Base-by-base conservation (phyloP, 2,329 filamentous ascomycete genomes). In the Beauveria brongniartii region DNA sequence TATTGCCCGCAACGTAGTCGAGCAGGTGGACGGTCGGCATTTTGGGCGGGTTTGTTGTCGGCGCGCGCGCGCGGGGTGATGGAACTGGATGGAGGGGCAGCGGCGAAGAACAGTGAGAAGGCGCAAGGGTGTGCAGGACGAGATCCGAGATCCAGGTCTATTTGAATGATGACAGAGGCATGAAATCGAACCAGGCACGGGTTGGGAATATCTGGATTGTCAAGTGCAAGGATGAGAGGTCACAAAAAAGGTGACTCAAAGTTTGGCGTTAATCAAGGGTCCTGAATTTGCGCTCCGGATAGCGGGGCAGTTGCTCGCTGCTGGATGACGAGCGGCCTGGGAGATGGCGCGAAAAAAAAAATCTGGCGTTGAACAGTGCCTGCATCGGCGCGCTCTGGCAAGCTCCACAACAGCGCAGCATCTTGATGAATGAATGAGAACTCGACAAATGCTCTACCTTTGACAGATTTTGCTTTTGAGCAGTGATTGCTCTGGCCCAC, bases 1-100 rank as follows among this genome's bases (percentile, higher is more conserved):
- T 87, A 75, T 99, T 99, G 71, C 94, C 94, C 64, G 94, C 93
- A 66, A 97, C 93, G 73, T 97, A 97, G 78, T 97, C 81, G 68
- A 89, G 76, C 60, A 94, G 77, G 76, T 93, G 84, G 65, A 93
- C 89, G 54, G 83, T 90, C 65, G 89, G 85, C 88, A 92, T 92
- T 55, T 68, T 81, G 69, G 63, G 67, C 66, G 28, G 18, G 20
- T 46, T 46, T 12, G 48, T 58, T 18, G 51, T 43, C 40, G 7
- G 20, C 8, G 30, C 8, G 18, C 22, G 18, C 22, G 20, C 41
- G 61, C 22, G 55, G 61, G 48, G 55, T 20, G 46, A 30, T 62
- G 44, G 22, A 40, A 26, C 20, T 53, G 14, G 22, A 58, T 41
- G 37, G 60, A 62, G 60, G 60, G 54, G 60, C 54, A 62, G 24